Evolutionary conservation across 192 early-diverging fungal species (phyloP), one percentile per base, ranked within the genome.

Genomic region (Obelidium mucronatum): DNA sequence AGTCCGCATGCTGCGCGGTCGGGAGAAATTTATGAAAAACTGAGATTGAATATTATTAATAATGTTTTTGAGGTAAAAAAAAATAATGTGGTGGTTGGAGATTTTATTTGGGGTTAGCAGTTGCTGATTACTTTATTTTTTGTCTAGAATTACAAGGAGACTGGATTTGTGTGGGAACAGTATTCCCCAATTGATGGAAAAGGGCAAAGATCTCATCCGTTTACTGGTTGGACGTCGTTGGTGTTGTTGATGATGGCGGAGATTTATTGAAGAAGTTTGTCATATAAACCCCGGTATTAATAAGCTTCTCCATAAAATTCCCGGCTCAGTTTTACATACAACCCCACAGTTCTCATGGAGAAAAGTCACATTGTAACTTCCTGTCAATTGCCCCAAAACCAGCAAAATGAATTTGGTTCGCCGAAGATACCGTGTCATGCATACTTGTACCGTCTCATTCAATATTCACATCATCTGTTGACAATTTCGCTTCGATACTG

Each of bases 141-240:
- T 72, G 33, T 28, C 0, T 75, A 92, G 79, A 86, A 94, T 70
- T 98, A 94, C 79, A 67, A 85, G 53, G 67, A 84, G 19, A 93
- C 93, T 2, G 92, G 94, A 17, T 96, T 90, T 81, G 90, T 94
- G 36, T 96, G 94, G 94, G 95, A 98, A 81, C 94, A 98, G 80
- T 98, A 96, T 80, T 91, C 89, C 6, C 86, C 90, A 3, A 80
- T 81, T 53, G 89, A 86, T 36, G 96, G 96, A 34, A 60, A 85
- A 39, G 94, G 95, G 0, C 80, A 87, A 71, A 85, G 94, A 54
- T 94, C 93, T 61, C 96, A 95, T 86, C 96, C 96, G 51, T 98
- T 98, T 74, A 97, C 95, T 17, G 96, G 96, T 11, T 98, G 96
- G 96, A 96, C 94, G 0, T 84, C 93, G 48, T 84, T 95, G 61